Percentiles rank a stretch among this genome's conserved stretches.
Conservation (phyloP, 495 filamentous ascomycete genomes). For the Aspergillus bertholletiae region DNA sequence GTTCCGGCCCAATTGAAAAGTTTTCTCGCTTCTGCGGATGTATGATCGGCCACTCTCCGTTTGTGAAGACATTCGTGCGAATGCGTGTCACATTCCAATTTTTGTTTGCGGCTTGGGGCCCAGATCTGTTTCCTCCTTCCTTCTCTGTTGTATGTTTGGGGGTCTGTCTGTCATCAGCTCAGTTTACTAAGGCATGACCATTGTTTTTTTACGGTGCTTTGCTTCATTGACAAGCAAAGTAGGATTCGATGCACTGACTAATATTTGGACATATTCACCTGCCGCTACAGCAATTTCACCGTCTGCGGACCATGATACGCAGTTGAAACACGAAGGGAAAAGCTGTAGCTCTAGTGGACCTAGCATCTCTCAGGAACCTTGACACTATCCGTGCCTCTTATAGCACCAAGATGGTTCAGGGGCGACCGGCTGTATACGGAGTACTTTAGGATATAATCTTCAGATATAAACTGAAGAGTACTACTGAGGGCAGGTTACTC, state of each 20-base stretch:
- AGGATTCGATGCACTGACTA: constrained; percentile 30
- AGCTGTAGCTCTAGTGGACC: constrained; percentile 30
- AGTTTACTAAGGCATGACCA: neutral
- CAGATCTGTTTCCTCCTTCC: constrained; percentile 4
- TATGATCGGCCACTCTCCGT: constrained; percentile 48
- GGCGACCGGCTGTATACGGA: no score
- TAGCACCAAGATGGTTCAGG: neutral
- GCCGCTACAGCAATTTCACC: constrained; percentile 59
- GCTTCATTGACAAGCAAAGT: neutral
- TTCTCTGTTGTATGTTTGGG: constrained; percentile 16
- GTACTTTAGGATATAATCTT: no score
- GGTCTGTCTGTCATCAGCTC: constrained; percentile 17
- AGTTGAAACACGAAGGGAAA: constrained; percentile 44
- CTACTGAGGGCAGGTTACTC: neutral
- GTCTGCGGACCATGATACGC: constrained; percentile 60
- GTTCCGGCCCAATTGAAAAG: constrained; percentile 63
- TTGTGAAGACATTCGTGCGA: constrained; percentile 49
- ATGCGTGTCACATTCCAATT: constrained; percentile 42
- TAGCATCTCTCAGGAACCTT: constrained; percentile 22
- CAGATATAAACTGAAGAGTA: neutral
- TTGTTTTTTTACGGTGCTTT: neutral
- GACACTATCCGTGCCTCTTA: neutral
- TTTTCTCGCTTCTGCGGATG: constrained; percentile 40
- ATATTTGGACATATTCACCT: constrained; percentile 54
- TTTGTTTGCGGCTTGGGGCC: constrained; percentile 9